A percentile compares a stretch with the other conserved stretches of the same genome.
Evolutionary conservation across 441 rosid species (phyloP).

Genomic region (Jatropha podagrica): DNA sequence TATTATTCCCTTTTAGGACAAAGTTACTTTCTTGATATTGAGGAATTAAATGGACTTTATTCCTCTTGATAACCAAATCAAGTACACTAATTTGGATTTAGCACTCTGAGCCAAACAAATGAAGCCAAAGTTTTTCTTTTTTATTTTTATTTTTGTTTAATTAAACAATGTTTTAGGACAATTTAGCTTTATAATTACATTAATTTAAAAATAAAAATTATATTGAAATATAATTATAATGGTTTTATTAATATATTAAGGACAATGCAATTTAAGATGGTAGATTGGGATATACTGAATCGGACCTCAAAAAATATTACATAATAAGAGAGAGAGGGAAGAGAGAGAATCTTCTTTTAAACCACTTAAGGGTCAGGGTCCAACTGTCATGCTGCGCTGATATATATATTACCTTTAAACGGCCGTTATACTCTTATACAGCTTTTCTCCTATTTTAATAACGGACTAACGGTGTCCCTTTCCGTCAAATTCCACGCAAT

Average conservation of each 20-base stretch:
- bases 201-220: too few relatives aligned
- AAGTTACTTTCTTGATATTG: too few relatives aligned
- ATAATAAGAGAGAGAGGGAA: background rate
- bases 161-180: too few relatives aligned
- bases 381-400: conserved; percentile 29
- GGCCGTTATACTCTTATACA: conserved; percentile 22
- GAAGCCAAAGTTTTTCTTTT: too few relatives aligned
- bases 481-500: conserved; percentile 32
- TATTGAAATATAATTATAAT: too few relatives aligned
- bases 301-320: conserved; percentile 10
- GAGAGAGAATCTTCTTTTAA: conserved; percentile 22
- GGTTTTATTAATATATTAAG: background rate
- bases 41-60: too few relatives aligned
- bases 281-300: conserved; percentile 15
- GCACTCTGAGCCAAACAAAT: too few relatives aligned
- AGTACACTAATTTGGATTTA: too few relatives aligned
- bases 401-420: conserved; percentile 21
- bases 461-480: conserved; percentile 21
- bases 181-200: too few relatives aligned
- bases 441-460: conserved; percentile 15
- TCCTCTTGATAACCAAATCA: too few relatives aligned
- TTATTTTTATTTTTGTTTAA: too few relatives aligned
- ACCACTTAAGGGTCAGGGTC: conserved; percentile 21
- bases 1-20: too few relatives aligned
- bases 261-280: background rate